phyloP scores from a whole-genome alignment of 495 filamentous ascomycete genomes.

The Talaromyces thailandensis region DNA sequence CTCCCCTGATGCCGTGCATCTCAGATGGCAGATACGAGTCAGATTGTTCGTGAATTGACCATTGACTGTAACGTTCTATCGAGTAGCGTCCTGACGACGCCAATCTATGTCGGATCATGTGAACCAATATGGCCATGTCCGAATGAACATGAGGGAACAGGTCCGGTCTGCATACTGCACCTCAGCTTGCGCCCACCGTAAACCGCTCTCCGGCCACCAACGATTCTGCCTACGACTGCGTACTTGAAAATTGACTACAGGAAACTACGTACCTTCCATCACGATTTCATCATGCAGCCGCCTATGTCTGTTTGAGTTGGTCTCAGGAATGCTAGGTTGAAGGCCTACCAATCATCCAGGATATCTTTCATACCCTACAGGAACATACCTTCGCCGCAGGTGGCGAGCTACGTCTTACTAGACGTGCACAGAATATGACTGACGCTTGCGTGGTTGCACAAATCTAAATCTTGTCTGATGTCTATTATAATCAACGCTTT shows the following conservation, averaged over 20 bases:
- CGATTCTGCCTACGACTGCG: not conserved
- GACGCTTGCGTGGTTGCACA: not conserved
- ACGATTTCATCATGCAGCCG: not conserved
- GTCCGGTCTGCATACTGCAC: not conserved
- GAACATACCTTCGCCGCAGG: not conserved
- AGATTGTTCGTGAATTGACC: not conserved
- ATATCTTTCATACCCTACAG: not conserved
- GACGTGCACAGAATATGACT: not conserved
- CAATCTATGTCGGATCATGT: not conserved
- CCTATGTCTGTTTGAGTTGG: not conserved
- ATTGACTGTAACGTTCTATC: not conserved
- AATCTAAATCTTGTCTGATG: not conserved
- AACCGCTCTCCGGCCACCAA: not conserved
- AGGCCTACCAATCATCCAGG: not conserved
- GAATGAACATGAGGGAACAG: not conserved
- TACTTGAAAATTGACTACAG: not conserved
- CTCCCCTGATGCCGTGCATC: not conserved
- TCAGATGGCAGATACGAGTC: not conserved
- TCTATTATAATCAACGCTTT: not conserved
- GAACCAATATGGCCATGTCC: not conserved
- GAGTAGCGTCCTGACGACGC: not conserved
- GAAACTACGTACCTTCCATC: not conserved
- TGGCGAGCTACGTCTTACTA: not conserved
- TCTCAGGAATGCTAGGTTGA: not conserved
- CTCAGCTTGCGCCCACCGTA: not conserved